A percentile compares a stretch with the other conserved stretches of the same genome.
Evolutionary conservation across 306 rosid genomes (phyloP).

Genomic region (Cucurbita moschata): DNA sequence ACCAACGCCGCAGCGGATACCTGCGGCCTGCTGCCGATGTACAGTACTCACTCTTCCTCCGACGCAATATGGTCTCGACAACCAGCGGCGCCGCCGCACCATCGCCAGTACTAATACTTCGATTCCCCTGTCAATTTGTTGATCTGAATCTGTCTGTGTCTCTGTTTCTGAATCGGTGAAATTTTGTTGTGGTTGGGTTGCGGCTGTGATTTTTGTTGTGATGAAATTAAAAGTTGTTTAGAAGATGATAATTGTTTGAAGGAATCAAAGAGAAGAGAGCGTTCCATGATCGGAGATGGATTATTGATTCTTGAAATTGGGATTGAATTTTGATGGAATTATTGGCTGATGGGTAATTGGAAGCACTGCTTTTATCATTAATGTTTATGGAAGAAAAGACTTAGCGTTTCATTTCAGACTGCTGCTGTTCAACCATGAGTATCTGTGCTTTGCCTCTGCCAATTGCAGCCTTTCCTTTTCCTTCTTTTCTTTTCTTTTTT

Average conservation of each 20-base stretch:
- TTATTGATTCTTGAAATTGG: background rate
- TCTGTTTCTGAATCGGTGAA: background rate
- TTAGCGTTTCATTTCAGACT: background rate
- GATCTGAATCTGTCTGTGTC: background rate
- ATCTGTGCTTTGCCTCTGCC: background rate
- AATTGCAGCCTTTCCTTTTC: background rate
- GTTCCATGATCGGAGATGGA: no score
- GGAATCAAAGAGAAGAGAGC: no score
- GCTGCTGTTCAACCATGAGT: background rate
- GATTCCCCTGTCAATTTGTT: background rate
- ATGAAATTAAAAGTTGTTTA: background rate
- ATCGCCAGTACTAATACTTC: background rate
- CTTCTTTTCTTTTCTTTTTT: background rate
- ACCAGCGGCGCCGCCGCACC: constrained; percentile 44
- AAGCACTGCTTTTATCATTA: background rate
- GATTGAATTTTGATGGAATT: background rate
- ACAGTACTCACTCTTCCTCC: constrained; percentile 48
- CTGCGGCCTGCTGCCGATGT: constrained; percentile 24
- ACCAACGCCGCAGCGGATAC: constrained; percentile 12
- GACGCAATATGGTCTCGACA: constrained; percentile 80
- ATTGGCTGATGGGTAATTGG: background rate
- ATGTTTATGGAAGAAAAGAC: background rate
- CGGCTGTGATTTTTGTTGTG: background rate
- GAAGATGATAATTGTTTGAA: background rate
- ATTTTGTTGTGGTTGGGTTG: background rate